Base-by-base conservation (phyloP, 2,329 filamentous ascomycete species). In the Monosporascus sp. region DNA sequence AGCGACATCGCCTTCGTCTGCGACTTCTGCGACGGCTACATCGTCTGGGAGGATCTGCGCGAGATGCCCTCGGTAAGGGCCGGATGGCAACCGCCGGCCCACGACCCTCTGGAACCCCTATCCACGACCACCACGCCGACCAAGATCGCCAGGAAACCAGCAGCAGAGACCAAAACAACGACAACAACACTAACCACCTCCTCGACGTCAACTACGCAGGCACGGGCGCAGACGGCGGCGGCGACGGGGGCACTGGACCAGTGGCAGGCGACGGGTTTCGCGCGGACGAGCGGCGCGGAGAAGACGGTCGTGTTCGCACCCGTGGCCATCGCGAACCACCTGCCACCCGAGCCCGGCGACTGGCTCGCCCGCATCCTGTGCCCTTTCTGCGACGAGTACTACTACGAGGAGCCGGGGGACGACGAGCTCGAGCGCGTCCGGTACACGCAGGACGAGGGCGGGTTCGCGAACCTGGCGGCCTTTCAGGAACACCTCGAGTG, bases 21-120 rank as follows among this genome's bases (percentile, higher is more conserved):
- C 69, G 80, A 85, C 67, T 84, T 78, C 62, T 84, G 81, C 68
- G 80, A 84, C 62, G 81, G 81, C 2, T 79, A 80, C 61, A 68
- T 84, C 24, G 68, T 84, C 22, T 84, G 81, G 81, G 74, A 79
- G 53, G 78, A 85, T 61, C 60, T 84, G 35, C 72, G 75, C 57
- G 70, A 68, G 48, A 78, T 84, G 69, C 80, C 81, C 6, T 76
- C 76, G 2, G 66, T 70, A 52, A 68, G 78, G 37, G 63, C 68
- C 8, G 43, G 43, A 26, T 67, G 66, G 51, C 65, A 63, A 50
- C 60, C 61, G 50, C 58, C 58, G 26, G 54, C 60, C 55, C 20
- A 24, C 16, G 43, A 46, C 14, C 17, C 20, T 24, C 24, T 19
- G 24, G 43, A 46, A 20, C 35, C 52, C 46, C 22, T 49, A 26